phyloP scores from a whole-genome alignment of 495 filamentous ascomycete species.

The Aspergillus affinis region DNA sequence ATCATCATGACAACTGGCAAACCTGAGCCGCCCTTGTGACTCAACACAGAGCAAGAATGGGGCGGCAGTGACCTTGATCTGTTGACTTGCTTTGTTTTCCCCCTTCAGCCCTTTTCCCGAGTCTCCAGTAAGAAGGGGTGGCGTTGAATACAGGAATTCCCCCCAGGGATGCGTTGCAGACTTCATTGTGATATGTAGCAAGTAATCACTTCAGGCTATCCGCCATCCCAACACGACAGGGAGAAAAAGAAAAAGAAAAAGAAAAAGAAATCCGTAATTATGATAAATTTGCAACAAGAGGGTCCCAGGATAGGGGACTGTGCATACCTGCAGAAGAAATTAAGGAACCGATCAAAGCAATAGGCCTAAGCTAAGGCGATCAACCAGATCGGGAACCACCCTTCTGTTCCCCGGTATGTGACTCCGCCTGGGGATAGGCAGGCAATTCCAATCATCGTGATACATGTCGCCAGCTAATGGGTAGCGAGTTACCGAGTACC shows the following conservation, averaged over 20 bases:
- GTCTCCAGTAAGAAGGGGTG: background rate
- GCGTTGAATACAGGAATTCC: background rate
- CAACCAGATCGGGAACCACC: slow-evolving; percentile 23
- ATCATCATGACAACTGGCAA: slow-evolving; percentile 29
- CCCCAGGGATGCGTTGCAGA: background rate
- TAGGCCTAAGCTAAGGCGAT: slow-evolving; percentile 17
- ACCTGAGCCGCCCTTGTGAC: slow-evolving; percentile 23
- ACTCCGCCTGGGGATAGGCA: slow-evolving; percentile 9
- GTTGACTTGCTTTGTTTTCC: slow-evolving; percentile 8
- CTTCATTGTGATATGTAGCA: slow-evolving; percentile 6
- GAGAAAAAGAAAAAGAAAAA: background rate
- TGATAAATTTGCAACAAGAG: background rate
- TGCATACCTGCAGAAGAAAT: slow-evolving; percentile 13
- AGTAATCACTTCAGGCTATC: slow-evolving; percentile 1
- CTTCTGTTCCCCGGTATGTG: slow-evolving; percentile 23
- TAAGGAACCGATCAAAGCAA: slow-evolving; percentile 8
- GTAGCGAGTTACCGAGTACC: slow-evolving; percentile 4
- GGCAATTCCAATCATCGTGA: background rate
- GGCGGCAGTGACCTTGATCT: slow-evolving; percentile 18
- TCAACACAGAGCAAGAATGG: slow-evolving; percentile 9
- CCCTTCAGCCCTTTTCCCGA: background rate
- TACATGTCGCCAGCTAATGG: slow-evolving; percentile 21
- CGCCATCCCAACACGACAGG: background rate
- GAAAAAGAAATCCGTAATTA: background rate
- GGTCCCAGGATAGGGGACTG: slow-evolving; percentile 2